Base-by-base conservation (phyloP, 1,139 yeast species). In the Protomyces pachydermus region DNA sequence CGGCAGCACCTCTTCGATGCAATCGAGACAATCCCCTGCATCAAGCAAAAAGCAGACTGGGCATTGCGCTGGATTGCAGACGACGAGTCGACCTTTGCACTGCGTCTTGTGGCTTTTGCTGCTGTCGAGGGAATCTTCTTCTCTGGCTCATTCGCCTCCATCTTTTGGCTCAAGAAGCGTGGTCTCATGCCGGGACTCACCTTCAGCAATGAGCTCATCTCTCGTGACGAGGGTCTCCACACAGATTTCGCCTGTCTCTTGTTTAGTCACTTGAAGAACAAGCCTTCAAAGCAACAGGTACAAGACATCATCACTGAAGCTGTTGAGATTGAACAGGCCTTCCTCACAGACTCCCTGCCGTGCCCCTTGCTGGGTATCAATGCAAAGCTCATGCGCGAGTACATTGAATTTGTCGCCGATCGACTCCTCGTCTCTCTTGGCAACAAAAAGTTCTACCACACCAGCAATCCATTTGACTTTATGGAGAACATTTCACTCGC, bases 121-220 rank as follows among this genome's bases (percentile, higher is more conserved):
- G 98, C 98, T 67, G 97, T 93, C 67, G 98, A 93, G 80, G 98
- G 98, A 80, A 89, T 95, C 71, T 93, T 93, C 84, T 91, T 93
- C 81, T 86, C 95, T 65, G 98, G 98, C 68, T 91, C 98, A 3
- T 93, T 93, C 77, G 98, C 98, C 58, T 90, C 98, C 65, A 88
- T 95, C 75, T 93, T 91, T 81, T 91, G 98, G 97, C 84, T 93
- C 75, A 69, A 91, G 84, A 91, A 91, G 84, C 87, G 96, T 76
- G 98, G 98, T 73, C 81, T 91, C 74, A 91, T 93, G 97, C 98
- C 98, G 58, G 99, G 98, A 74, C 82, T 93, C 72, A 91, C 97
- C 61, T 91, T 91, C 81, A 91, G 97, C 68, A 93, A 93, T 78
- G 97, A 91, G 77, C 84, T 91, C 76, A 95, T 93, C 74, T 89